Percentiles rank a stretch among this genome's conserved stretches.
Conservation (phyloP, 1,284 basidiomycete genomes). For the Phylloporus sp. region DNA sequence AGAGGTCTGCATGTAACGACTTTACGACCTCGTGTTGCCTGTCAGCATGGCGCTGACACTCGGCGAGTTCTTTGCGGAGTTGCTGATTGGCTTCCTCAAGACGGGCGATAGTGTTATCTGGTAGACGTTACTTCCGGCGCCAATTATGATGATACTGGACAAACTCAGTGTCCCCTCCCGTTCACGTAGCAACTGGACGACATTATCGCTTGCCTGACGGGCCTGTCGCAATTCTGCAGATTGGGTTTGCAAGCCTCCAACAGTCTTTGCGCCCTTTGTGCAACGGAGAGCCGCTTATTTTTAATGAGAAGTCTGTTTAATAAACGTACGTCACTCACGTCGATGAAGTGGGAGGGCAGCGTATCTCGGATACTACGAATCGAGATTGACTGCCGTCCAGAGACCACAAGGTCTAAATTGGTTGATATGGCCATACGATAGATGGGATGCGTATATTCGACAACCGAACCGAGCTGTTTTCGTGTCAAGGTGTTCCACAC, state of each 20-base stretch:
- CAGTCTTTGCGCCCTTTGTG: background rate
- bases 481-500: background rate
- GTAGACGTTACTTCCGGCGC: too few relatives aligned
- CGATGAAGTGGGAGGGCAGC: background rate
- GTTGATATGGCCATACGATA: background rate
- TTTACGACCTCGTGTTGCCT: too few relatives aligned
- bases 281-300: too few relatives aligned
- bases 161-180: background rate
- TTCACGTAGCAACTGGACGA: background rate
- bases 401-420: background rate
- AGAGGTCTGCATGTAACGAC: too few relatives aligned
- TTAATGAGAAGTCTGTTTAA: too few relatives aligned
- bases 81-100: too few relatives aligned
- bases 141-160: background rate
- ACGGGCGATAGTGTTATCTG: too few relatives aligned
- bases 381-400: background rate
- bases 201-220: background rate
- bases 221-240: background rate
- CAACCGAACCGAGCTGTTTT: background rate
- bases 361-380: background rate
- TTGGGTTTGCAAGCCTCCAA: background rate
- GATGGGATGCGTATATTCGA: background rate
- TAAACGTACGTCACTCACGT: background rate
- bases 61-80: too few relatives aligned
- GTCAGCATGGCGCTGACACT: too few relatives aligned